These are phyloP conservation scores for Ceratobasidium papillatum DNA, from an alignment of 1,284 basidiomycete genomes.

Conservation along the genomic window DNA sequence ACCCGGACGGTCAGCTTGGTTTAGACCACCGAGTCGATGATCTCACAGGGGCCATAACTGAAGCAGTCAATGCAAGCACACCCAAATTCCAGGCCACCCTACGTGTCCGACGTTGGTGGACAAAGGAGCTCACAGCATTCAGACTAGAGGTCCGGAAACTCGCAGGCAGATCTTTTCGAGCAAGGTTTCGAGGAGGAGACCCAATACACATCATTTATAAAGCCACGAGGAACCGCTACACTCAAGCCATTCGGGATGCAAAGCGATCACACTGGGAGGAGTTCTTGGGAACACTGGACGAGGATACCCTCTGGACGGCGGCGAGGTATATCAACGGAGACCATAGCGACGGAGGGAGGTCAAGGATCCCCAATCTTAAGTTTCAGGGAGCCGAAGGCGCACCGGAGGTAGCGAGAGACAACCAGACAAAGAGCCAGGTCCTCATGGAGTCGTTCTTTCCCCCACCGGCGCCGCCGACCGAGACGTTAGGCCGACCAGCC, in stretches of 20 bases:
- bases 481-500: too few species aligned
- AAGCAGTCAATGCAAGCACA: background rate
- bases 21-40: background rate
- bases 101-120: background rate
- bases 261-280: conserved; percentile 38
- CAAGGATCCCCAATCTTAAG: conserved; percentile 27
- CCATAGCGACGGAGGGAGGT: background rate
- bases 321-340: conserved; percentile 9
- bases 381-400: background rate
- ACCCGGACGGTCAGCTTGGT: background rate
- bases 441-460: conserved; percentile 43
- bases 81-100: background rate
- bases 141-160: background rate
- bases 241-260: background rate
- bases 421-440: conserved; percentile 27
- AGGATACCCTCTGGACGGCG: conserved; percentile 40
- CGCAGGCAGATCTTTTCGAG: background rate
- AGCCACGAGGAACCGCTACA: background rate
- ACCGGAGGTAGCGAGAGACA: background rate
- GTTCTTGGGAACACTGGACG: conserved; percentile 6
- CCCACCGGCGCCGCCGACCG: background rate
- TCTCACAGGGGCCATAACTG: background rate
- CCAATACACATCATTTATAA: background rate
- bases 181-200: background rate
- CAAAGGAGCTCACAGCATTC: conserved; percentile 9